Conservation (phyloP, 345 rosid species). For the Boechera divaricarpa region DNA sequence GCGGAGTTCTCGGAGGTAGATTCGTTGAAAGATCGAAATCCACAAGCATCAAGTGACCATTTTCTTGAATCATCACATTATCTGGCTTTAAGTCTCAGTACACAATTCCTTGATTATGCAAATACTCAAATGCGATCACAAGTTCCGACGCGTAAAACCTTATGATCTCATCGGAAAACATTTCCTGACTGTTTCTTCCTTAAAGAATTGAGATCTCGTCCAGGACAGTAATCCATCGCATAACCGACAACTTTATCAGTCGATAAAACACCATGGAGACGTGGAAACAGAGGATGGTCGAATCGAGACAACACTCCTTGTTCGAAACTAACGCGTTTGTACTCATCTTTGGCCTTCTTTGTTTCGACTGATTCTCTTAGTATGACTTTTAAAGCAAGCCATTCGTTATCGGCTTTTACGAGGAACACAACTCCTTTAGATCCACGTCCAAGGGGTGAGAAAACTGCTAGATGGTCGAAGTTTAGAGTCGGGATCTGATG, state of each 20-base stretch:
- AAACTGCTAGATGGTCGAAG: conserved; percentile 47
- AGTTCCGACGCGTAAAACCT: conserved; percentile 93
- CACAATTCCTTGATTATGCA: conserved; percentile 68
- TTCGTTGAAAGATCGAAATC: conserved; percentile 89
- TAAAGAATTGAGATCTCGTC: conserved; percentile 63
- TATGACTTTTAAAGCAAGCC: conserved; percentile 70
- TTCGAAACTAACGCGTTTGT: conserved; percentile 62
- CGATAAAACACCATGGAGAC: conserved; percentile 64
- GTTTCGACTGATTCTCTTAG: conserved; percentile 60
- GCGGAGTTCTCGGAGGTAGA: conserved; percentile 50
- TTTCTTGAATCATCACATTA: conserved; percentile 77
- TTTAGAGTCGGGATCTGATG: conserved; percentile 44
- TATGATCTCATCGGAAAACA: conserved; percentile 70
- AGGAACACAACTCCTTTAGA: conserved; percentile 87
- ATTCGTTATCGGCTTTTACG: conserved; percentile 49
- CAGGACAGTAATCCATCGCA: conserved; percentile 92
- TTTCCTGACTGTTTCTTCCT: conserved; percentile 69
- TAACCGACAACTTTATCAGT: conserved; percentile 69
- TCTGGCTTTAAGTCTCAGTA: conserved; percentile 90
- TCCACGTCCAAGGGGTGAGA: conserved; percentile 72
- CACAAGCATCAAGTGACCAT: conserved; percentile 86
- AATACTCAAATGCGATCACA: conserved; percentile 72
- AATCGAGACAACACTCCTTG: conserved; percentile 58
- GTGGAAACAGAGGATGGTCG: conserved; percentile 73
- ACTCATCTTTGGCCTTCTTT: conserved; percentile 38